These are phyloP conservation scores for Massariosphaeria phaeospora DNA, from an alignment of 495 filamentous ascomycete species.

Conservation along the genomic window DNA sequence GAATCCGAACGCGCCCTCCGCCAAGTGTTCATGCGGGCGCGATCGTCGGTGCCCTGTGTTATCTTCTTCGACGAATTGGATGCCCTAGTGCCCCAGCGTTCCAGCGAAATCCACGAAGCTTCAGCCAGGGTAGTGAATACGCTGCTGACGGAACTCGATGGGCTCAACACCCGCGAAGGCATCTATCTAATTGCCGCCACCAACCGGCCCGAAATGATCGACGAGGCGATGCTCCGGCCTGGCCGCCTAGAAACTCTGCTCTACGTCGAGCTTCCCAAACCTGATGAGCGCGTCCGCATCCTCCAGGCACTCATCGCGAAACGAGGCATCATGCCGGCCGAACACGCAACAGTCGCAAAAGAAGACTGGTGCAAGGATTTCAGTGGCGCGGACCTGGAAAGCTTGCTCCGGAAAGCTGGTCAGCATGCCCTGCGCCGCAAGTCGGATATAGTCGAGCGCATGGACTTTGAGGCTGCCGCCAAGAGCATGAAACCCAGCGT, in stretches of 20 bases:
- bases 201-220: conserved; percentile 93
- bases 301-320: conserved; percentile 69
- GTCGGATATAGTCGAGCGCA: conserved; percentile 31
- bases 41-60: conserved; percentile 82
- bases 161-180: conserved; percentile 70
- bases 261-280: conserved; percentile 81
- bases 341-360: conserved; percentile 55
- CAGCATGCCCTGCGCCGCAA: conserved; percentile 64
- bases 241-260: conserved; percentile 84
- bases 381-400: conserved; percentile 83
- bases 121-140: conserved; percentile 91
- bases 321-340: conserved; percentile 47
- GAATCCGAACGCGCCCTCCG: conserved; percentile 91
- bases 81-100: conserved; percentile 79
- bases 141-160: conserved; percentile 92
- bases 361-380: conserved; percentile 64
- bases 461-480: conserved; percentile 75
- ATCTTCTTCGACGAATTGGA: conserved; percentile 98
- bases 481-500: conserved; percentile 74
- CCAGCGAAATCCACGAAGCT: conserved; percentile 74
- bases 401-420: conserved; percentile 69
- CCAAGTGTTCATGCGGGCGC: conserved; percentile 84
- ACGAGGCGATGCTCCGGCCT: conserved; percentile 88
- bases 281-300: conserved; percentile 78
- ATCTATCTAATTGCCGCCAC: conserved; percentile 96